Base-by-base conservation (phyloP, 192 early-diverging fungal species). In the Umbelopsis ramanniana region DNA sequence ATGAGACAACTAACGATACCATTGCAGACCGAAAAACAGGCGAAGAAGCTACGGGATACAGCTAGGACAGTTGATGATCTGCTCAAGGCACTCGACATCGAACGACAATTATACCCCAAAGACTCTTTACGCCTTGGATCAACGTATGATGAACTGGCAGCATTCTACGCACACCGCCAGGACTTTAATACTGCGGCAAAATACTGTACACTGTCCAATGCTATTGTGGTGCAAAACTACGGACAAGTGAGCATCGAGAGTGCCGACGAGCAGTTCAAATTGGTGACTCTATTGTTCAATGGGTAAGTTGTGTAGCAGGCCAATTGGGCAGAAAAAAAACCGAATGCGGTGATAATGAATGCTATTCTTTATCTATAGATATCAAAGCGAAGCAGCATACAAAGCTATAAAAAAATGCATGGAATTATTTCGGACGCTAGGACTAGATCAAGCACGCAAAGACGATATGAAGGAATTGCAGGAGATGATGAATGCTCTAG, bases 271-370 rank as follows among this genome's bases (percentile, higher is more conserved):
- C 33, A 35, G 11, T 63, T 63, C 17, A 63, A 63, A 26, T 15
- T 63, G 26, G 57, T 29, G 1, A 37, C 57, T 15, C n/a, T 63
- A 15, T 63, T 63, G 19, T 63, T 63, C 57, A 63, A 63, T 63
- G 57, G 24, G 57, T 63, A n/a, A 37, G 57, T 50, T 17, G n/a
- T 46, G 46, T 17, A 17, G 10, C 46, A 15, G 46, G 29, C 29
- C 1, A 29, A 29, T 29, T 29, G 29, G 29, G 3, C 29, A 29
- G 46, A 46, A 15, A n/a, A n/a, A n/a, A n/a, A n/a, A n/a, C n/a
- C n/a, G 46, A 46, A 46, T 46, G 17, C 1, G 17, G 10, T 10
- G 4, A 15, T 46, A 46, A 46, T 46, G 46, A 46, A 1, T 0
- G 10, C 0, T 15, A 17, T 46, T 10, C 48, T 2, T 19, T 50